phyloP scores from a whole-genome alignment of 441 rosid genomes.

The Omphalea diandra region DNA sequence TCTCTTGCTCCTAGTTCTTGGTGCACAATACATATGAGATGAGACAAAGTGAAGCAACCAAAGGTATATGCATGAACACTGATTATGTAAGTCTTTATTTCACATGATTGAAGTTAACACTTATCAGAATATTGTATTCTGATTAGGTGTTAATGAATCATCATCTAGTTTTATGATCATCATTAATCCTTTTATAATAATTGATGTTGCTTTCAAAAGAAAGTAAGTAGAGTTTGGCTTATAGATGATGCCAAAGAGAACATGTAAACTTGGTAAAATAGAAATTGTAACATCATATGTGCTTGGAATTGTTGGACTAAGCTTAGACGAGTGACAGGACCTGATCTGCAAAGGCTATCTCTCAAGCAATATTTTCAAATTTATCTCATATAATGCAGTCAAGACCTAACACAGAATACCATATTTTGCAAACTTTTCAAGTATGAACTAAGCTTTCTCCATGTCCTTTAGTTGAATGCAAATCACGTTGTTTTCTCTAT shows the following conservation, averaged over 20 bases:
- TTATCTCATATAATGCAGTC: too few species aligned
- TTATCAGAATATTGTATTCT: neutral
- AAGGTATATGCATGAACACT: neutral
- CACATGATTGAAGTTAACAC: neutral
- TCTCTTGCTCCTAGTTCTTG: neutral
- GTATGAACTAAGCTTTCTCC: too few species aligned
- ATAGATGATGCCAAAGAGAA: neutral
- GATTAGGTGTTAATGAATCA: neutral
- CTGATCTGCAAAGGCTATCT: too few species aligned
- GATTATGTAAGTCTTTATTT: neutral
- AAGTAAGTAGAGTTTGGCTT: neutral
- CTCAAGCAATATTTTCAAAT: too few species aligned
- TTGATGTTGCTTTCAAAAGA: conserved; percentile 2
- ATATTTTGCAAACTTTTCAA: too few species aligned
- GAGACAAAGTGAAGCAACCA: neutral
- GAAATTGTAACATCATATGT: neutral
- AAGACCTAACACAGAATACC: too few species aligned
- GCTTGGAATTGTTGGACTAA: neutral
- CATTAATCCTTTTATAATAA: neutral
- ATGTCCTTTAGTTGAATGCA: too few species aligned
- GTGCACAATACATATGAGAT: neutral
- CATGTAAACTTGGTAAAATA: neutral
- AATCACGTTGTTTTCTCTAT: too few species aligned
- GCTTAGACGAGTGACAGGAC: neutral
- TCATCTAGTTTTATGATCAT: neutral